Percentiles rank a stretch among this genome's conserved stretches.
These are phyloP conservation scores for Avena insularis DNA, from an alignment of 176 grass and related monocot species.

Conservation along the genomic window DNA sequence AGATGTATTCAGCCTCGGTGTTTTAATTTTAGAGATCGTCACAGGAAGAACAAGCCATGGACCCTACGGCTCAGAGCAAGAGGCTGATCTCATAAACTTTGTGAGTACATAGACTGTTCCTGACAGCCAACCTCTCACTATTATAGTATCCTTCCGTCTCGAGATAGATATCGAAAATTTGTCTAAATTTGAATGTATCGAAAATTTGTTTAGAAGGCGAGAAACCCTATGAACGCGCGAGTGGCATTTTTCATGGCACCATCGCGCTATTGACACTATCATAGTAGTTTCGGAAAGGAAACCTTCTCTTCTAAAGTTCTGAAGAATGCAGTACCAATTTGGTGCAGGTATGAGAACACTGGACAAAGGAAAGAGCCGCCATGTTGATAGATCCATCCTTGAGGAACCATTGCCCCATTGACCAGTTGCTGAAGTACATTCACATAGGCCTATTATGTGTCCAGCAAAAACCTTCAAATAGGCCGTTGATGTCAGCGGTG, in stretches of 20 bases:
- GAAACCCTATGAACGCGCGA: no score
- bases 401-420: background rate
- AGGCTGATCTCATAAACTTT: background rate
- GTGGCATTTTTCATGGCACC: no score
- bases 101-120: no score
- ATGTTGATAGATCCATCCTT: constrained; percentile 28
- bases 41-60: constrained; percentile 10
- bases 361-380: background rate
- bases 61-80: background rate
- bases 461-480: constrained; percentile 18
- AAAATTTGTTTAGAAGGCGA: no score
- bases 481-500: constrained; percentile 54
- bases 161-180: no score
- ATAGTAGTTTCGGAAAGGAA: no score
- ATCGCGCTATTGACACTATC: no score
- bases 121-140: no score
- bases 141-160: no score
- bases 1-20: background rate
- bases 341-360: constrained; percentile 38
- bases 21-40: constrained; percentile 15
- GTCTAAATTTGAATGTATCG: no score
- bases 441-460: constrained; percentile 46
- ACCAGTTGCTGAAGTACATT: constrained; percentile 40
- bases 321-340: background rate
- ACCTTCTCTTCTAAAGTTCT: background rate